Evolutionary conservation across 1,284 basidiomycete genomes (phyloP).

Genomic region (Athelia sp.): DNA sequence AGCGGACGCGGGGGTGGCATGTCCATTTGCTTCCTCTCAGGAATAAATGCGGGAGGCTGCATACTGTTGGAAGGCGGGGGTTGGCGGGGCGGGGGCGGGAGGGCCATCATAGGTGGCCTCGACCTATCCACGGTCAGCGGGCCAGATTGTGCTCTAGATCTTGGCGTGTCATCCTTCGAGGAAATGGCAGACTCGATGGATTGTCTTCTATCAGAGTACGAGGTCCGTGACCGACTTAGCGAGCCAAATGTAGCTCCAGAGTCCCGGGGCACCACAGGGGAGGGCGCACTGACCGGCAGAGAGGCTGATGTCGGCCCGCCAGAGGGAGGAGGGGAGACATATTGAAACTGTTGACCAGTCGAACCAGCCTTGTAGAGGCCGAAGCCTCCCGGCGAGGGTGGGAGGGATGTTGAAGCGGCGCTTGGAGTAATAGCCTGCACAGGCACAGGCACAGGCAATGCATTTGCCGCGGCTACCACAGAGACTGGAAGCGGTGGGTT

Average conservation of each 20-base stretch:
- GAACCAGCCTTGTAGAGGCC: conserved; percentile 56
- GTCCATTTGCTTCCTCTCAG: conserved; percentile 65
- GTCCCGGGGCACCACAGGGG: conserved; percentile 18
- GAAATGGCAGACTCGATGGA: conserved; percentile 67
- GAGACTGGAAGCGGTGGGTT: conserved; percentile 28
- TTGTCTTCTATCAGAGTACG: conserved; percentile 36
- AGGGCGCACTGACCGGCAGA: conserved; percentile 16
- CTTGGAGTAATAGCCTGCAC: conserved; percentile 17
- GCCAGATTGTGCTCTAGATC: conserved; percentile 57
- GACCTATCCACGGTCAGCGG: conserved; percentile 64
- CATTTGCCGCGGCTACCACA: conserved; percentile 15
- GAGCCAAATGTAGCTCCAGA: conserved; percentile 24
- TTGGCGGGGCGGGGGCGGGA: conserved; percentile 78
- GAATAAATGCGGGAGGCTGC: conserved; percentile 72
- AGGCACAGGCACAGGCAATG: conserved; percentile 20
- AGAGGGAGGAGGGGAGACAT: conserved; percentile 51
- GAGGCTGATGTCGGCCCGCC: conserved; percentile 24
- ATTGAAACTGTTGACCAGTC: conserved; percentile 68
- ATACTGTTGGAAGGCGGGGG: conserved; percentile 74
- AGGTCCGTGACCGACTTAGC: conserved; percentile 34
- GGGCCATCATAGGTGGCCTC: conserved; percentile 77
- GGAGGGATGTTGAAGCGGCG: conserved; percentile 18
- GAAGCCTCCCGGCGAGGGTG: conserved; percentile 19
- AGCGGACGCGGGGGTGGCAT: conserved; percentile 75
- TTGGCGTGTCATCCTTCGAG: conserved; percentile 37